A percentile compares a stretch with the other conserved stretches of the same genome.
Conservation (phyloP, 2,329 filamentous ascomycete genomes). For the Macrophomina phaseolina region DNA sequence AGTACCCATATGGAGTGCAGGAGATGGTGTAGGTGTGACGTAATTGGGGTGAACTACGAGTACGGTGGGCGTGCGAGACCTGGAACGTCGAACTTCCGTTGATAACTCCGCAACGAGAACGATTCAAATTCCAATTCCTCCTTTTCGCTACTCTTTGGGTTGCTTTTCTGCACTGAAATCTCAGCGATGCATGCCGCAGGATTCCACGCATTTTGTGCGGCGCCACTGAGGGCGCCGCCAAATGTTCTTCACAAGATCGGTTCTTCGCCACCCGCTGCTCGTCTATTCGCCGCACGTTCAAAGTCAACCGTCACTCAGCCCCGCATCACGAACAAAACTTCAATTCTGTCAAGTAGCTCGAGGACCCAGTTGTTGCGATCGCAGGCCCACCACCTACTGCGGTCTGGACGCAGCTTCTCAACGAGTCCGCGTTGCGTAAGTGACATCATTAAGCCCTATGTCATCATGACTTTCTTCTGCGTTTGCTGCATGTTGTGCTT, state of each 20-base stretch:
- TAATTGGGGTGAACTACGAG: background rate
- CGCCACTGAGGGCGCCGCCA: background rate
- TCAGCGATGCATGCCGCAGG: background rate
- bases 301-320: background rate
- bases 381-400: background rate
- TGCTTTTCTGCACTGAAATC: background rate
- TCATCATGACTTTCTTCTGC: slow-evolving; percentile 5
- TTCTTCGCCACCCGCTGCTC: background rate
- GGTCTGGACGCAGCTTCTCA: background rate
- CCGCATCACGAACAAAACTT: background rate
- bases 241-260: background rate
- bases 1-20: too few species aligned
- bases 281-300: background rate
- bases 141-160: too few species aligned
- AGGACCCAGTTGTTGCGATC: background rate
- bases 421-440: background rate
- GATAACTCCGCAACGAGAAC: slow-evolving; percentile 5
- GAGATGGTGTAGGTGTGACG: slow-evolving; percentile 1
- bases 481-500: background rate
- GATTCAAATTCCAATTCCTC: background rate
- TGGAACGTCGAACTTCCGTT: slow-evolving; percentile 15
- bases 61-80: slow-evolving; percentile 12
- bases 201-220: background rate
- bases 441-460: slow-evolving; percentile 18
- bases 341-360: background rate